These are phyloP conservation scores for Pulveroboletus ravenelii DNA, from an alignment of 768 basidiomycete species.

Conservation along the genomic window DNA sequence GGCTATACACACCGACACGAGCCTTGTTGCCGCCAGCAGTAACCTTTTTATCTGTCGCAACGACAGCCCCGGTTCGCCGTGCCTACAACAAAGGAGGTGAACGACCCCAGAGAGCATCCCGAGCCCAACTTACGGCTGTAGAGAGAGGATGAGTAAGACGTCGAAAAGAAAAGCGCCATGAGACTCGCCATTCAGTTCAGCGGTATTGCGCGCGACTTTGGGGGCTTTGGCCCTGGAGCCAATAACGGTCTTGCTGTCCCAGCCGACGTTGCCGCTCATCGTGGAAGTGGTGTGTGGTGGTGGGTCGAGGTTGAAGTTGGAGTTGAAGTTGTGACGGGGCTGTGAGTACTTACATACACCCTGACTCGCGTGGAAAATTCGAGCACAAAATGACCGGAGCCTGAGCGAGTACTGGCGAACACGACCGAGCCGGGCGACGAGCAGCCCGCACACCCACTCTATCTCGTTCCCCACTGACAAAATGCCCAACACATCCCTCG, in stretches of 20 bases:
- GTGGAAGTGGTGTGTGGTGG: constrained; percentile 3
- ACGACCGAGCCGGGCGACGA: too few species aligned
- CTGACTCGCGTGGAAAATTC: too few species aligned
- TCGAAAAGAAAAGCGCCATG: not conserved
- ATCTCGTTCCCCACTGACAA: too few species aligned
- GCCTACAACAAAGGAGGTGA: constrained; percentile 43
- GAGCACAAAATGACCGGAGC: too few species aligned
- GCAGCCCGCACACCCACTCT: too few species aligned
- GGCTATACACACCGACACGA: constrained; percentile 50
- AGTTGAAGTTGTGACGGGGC: too few species aligned
- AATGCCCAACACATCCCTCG: constrained; percentile 45
- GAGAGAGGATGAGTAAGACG: constrained; percentile 13
- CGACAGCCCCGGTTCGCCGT: constrained; percentile 68
- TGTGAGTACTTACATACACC: too few species aligned
- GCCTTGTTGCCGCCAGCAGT: constrained; percentile 70
- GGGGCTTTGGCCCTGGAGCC: constrained; percentile 59
- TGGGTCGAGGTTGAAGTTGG: constrained; percentile 10
- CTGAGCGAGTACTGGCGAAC: too few species aligned
- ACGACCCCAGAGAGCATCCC: not conserved
- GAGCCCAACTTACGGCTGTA: constrained; percentile 49
- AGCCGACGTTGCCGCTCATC: constrained; percentile 53
- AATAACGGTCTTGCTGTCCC: constrained; percentile 72
- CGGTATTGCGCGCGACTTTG: constrained; percentile 60
- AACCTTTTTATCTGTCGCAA: constrained; percentile 80
- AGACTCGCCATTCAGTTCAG: constrained; percentile 49